A percentile compares a stretch with the other conserved stretches of the same genome.
These are phyloP conservation scores for Cucurbita argyrosperma DNA, from an alignment of 306 rosid genomes.

Conservation along the genomic window DNA sequence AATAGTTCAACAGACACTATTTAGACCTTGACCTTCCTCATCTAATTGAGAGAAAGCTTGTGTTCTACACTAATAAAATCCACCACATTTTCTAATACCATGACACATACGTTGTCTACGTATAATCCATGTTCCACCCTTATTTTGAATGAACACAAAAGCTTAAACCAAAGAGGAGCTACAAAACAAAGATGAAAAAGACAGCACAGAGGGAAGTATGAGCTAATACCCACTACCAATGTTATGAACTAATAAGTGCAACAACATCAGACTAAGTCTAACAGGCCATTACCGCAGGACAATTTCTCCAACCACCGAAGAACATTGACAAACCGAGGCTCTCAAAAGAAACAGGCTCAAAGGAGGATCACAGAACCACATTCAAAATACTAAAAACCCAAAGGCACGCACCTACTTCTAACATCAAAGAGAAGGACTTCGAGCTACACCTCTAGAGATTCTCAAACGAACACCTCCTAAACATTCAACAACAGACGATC, in stretches of 20 bases:
- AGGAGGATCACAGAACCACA: neutral
- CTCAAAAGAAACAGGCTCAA: neutral
- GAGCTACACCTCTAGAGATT: neutral
- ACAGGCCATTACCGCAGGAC: neutral
- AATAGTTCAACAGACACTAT: neutral
- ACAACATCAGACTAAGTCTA: neutral
- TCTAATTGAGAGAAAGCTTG: neutral
- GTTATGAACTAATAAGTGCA: neutral
- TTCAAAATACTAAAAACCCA: neutral
- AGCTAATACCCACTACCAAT: neutral
- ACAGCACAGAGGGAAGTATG: neutral
- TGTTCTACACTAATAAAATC: neutral
- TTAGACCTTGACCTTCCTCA: neutral
- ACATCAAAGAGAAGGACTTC: neutral
- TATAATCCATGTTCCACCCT: neutral
- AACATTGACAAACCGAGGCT: neutral
- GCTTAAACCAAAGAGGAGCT: neutral
- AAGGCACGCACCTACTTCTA: constrained; percentile 1
- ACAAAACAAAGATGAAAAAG: neutral
- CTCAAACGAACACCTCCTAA: neutral
- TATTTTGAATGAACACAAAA: too few species aligned
- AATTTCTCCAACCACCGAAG: neutral
- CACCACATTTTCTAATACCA: neutral
- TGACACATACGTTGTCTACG: neutral
- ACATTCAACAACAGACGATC: neutral